Conservation (phyloP, 768 basidiomycete genomes). For the Boletus pseudopeckii region DNA sequence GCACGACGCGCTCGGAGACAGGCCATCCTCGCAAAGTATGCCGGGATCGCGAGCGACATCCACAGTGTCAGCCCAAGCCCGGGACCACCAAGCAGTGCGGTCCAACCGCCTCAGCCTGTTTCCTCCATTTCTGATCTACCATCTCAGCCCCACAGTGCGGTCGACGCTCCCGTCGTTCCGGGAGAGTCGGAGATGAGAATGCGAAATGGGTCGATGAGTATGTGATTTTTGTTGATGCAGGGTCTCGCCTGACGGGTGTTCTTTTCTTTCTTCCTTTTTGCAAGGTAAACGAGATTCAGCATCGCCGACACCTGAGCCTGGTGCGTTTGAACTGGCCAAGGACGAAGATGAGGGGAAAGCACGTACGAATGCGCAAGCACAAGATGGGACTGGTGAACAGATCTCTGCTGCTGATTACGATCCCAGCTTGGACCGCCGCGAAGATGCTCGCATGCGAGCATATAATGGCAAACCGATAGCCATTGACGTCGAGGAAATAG, state of each 20-base stretch:
- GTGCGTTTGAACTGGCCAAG: conserved; percentile 67
- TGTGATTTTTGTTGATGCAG: neutral
- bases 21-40: conserved; percentile 78
- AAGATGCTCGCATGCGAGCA: conserved; percentile 75
- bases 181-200: conserved; percentile 6
- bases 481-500: conserved; percentile 46
- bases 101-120: conserved; percentile 62
- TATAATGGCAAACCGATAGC: conserved; percentile 36
- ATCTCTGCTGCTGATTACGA: conserved; percentile 94
- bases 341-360: conserved; percentile 50
- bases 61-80: conserved; percentile 54
- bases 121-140: conserved; percentile 59
- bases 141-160: conserved; percentile 51
- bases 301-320: conserved; percentile 57
- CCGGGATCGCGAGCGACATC: conserved; percentile 41
- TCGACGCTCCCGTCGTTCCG: conserved; percentile 31
- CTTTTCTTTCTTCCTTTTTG: neutral
- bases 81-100: conserved; percentile 69
- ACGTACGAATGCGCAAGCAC: conserved; percentile 43
- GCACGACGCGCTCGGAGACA: conserved; percentile 68
- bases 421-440: conserved; percentile 74
- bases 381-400: conserved; percentile 56
- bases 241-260: neutral
- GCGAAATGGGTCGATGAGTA: conserved; percentile 25
- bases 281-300: conserved; percentile 51